A percentile compares a stretch with the other conserved stretches of the same genome.
Evolutionary conservation across 2,329 filamentous ascomycete species (phyloP).

Genomic region (Chalaropsis thielavioides): DNA sequence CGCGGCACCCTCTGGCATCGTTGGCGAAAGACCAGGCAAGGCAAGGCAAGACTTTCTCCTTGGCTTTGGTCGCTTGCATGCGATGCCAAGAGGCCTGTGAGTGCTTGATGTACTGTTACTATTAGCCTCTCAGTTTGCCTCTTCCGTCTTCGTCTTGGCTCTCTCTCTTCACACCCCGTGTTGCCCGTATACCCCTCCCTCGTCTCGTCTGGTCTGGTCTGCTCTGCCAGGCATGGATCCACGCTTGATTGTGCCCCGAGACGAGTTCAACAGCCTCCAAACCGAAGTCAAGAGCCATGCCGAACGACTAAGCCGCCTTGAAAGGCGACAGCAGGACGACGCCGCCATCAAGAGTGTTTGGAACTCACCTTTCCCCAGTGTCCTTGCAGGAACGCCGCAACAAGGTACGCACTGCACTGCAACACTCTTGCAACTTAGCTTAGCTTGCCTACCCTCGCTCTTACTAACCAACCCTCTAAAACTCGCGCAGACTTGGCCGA

Average conservation of each 20-base stretch:
- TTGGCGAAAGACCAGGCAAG: slow-evolving; percentile 7
- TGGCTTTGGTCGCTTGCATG: slow-evolving; percentile 15
- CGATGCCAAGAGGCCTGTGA: slow-evolving; percentile 14
- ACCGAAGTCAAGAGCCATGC: slow-evolving; percentile 57
- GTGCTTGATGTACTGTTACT: neutral
- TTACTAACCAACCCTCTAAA: neutral
- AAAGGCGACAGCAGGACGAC: slow-evolving; percentile 54
- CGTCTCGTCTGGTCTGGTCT: neutral
- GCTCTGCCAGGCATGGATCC: slow-evolving; percentile 43
- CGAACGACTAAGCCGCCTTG: slow-evolving; percentile 46
- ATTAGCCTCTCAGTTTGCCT: neutral
- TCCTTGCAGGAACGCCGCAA: slow-evolving; percentile 68
- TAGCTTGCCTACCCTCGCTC: neutral
- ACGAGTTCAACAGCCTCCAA: slow-evolving; percentile 53
- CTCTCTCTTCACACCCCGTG: neutral
- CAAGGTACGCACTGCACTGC: slow-evolving; percentile 45
- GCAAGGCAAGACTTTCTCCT: slow-evolving; percentile 4
- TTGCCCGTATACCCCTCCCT: neutral
- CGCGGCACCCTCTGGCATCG: slow-evolving; percentile 11
- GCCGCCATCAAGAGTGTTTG: slow-evolving; percentile 70
- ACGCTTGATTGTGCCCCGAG: slow-evolving; percentile 43
- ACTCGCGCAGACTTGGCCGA: slow-evolving; percentile 6
- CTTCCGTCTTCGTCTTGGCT: neutral
- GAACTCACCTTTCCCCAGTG: slow-evolving; percentile 84
- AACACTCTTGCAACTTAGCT: neutral